phyloP scores from a whole-genome alignment of 1,284 basidiomycete species.

The Chalciporus piperatoides region DNA sequence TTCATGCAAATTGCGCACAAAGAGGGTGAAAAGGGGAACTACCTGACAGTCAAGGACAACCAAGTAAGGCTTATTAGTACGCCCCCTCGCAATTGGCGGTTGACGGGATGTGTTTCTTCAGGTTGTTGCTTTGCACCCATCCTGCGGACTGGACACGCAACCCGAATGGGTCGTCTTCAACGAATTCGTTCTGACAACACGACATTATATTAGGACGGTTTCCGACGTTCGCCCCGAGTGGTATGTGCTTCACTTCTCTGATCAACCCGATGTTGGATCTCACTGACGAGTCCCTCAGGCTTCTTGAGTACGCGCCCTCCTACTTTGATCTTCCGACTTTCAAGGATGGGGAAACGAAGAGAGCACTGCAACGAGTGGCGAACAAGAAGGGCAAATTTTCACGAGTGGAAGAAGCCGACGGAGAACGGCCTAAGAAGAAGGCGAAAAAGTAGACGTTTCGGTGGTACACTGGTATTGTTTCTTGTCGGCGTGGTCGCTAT shows the following conservation, averaged over 20 bases:
- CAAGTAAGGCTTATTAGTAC: constrained; percentile 45
- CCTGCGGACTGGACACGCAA: constrained; percentile 87
- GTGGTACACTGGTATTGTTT: not conserved
- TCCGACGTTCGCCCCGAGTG: constrained; percentile 89
- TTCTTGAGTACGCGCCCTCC: constrained; percentile 74
- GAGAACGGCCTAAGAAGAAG: constrained; percentile 28
- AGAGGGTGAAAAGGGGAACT: constrained; percentile 86
- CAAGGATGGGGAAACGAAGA: constrained; percentile 72
- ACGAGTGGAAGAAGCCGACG: constrained; percentile 24
- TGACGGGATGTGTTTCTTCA: constrained; percentile 29
- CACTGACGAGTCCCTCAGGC: constrained; percentile 43
- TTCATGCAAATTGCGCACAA: constrained; percentile 99
- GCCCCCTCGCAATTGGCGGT: not conserved
- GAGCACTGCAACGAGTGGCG: constrained; percentile 50
- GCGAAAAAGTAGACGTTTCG: constrained; percentile 16
- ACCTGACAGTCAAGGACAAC: constrained; percentile 92
- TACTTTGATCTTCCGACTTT: constrained; percentile 80
- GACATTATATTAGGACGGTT: constrained; percentile 88
- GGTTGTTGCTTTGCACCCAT: constrained; percentile 92
- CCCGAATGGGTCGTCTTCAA: constrained; percentile 99
- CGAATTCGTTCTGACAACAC: constrained; percentile 93
- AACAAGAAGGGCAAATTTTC: constrained; percentile 40
- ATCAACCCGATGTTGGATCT: not conserved
- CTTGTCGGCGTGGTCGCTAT: not conserved
- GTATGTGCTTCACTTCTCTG: constrained; percentile 40